Evolutionary conservation across 2,329 filamentous ascomycete species (phyloP).

Genomic region (Nigrograna mackinnonii): DNA sequence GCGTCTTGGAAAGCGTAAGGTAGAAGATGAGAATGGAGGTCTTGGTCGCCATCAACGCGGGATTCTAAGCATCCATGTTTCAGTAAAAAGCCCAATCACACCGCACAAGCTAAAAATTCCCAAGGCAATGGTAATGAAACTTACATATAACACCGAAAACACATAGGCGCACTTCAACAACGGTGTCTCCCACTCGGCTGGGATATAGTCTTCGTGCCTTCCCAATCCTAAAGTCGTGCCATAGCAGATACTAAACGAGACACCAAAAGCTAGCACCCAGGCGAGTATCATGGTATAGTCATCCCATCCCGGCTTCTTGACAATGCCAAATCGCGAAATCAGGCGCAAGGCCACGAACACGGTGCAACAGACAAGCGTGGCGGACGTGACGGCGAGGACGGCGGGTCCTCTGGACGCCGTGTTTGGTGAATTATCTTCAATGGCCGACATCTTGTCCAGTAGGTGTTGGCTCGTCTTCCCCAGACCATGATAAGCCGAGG

Average conservation of each 20-base stretch:
- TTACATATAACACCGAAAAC: slow-evolving; percentile 64
- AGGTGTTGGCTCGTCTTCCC: slow-evolving; percentile 9
- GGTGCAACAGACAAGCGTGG: slow-evolving; percentile 70
- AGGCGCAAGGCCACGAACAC: slow-evolving; percentile 77
- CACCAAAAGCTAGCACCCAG: slow-evolving; percentile 72
- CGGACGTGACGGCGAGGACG: slow-evolving; percentile 72
- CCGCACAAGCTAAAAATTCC: too few relatives aligned
- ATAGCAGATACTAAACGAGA: slow-evolving; percentile 68
- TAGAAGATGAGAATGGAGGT: slow-evolving; percentile 93
- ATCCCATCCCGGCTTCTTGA: slow-evolving; percentile 72
- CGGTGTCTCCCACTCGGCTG: slow-evolving; percentile 48
- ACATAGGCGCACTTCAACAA: slow-evolving; percentile 63
- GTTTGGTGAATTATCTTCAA: slow-evolving; percentile 6
- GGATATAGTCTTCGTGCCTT: slow-evolving; percentile 66
- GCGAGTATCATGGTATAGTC: slow-evolving; percentile 81
- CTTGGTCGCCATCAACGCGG: slow-evolving; percentile 87
- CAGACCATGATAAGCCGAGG: slow-evolving; percentile 17
- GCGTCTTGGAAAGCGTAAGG: slow-evolving; percentile 77
- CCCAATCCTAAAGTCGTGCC: slow-evolving; percentile 69
- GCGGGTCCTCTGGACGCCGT: slow-evolving; percentile 31
- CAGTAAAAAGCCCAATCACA: slow-evolving; percentile 20
- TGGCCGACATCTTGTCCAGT: slow-evolving; percentile 27
- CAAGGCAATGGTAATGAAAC: too few relatives aligned
- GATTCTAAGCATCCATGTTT: too few relatives aligned
- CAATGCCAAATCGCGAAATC: slow-evolving; percentile 72